phyloP scores from a whole-genome alignment of 2,329 filamentous ascomycete species.

The Alternaria longipes region DNA sequence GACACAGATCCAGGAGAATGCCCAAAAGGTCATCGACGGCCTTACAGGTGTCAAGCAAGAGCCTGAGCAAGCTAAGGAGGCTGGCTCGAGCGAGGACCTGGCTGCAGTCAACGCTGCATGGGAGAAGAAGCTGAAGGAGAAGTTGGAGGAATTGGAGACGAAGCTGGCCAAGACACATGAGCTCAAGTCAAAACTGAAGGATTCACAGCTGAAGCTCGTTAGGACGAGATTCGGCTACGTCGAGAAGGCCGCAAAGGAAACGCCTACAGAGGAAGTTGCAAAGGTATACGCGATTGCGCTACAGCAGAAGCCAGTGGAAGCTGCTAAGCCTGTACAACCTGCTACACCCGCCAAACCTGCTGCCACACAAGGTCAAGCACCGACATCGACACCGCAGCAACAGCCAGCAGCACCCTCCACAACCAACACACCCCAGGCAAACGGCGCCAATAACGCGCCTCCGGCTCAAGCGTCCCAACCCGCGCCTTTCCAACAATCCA shows the following conservation, averaged over 20 bases:
- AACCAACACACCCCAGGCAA: slow-evolving; percentile 21
- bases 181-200: slow-evolving; percentile 76
- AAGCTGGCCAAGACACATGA: slow-evolving; percentile 69
- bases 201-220: slow-evolving; percentile 66
- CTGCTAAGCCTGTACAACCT: slow-evolving; percentile 28
- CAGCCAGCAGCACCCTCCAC: slow-evolving; percentile 16
- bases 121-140: slow-evolving; percentile 50
- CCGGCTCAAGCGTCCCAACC: slow-evolving; percentile 22
- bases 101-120: slow-evolving; percentile 45
- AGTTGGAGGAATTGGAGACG: slow-evolving; percentile 49
- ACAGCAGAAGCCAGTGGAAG: slow-evolving; percentile 58
- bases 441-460: slow-evolving; percentile 18
- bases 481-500: slow-evolving; percentile 8
- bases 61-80: slow-evolving; percentile 17
- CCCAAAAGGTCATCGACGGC: slow-evolving; percentile 20
- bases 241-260: slow-evolving; percentile 82
- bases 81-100: slow-evolving; percentile 29
- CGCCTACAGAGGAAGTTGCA: slow-evolving; percentile 80
- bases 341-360: slow-evolving; percentile 27
- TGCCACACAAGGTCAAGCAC: slow-evolving; percentile 10
- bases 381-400: slow-evolving; percentile 21
- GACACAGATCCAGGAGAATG: slow-evolving; percentile 20
- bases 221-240: slow-evolving; percentile 80
- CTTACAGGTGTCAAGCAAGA: slow-evolving; percentile 23
- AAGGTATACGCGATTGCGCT: slow-evolving; percentile 92